Base-by-base conservation (phyloP, 768 basidiomycete species). In the Pulveroboletus frians region DNA sequence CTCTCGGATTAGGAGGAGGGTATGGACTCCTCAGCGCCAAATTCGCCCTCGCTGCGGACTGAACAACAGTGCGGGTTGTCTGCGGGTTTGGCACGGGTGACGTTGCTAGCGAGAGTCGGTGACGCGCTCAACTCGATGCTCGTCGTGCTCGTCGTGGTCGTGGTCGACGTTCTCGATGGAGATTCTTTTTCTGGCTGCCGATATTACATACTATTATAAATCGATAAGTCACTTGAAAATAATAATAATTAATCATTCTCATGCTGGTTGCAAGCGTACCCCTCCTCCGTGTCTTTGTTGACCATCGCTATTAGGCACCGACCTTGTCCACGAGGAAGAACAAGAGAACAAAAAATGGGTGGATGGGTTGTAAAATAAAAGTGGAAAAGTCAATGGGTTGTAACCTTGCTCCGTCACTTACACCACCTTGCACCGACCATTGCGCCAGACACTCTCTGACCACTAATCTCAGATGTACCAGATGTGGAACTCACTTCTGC, bases 311-410 rank as follows among this genome's bases (percentile, higher is more conserved):
- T 17, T 50, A 89, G 88, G 92, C 92, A 95, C 63, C 92, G 92
- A 2, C 81, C 88, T 9, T 95, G 92, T 53, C 78, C 80, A 83
- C 53, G 64, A 84, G 56, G 89, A 94, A 64, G 89, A 91, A 29
- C 75, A 80, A 63, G 76, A 80, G 55, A 92, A 88, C 66, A 75
- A 73, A 56, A 70, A 78, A 57, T 94, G 88, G 88, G 71, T 94
- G 23, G 74, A 81, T 26, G 4, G 81, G 81, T 5, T 94, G 92
- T 68, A 57, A 69, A 5, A 76, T 88, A 13, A 73, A 78, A 51
- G 84, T 92, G 10, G 85, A 89, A 69, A 89, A 90, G 69, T 78
- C 74, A 15, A 56, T 76, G 51, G 92, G 92, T 2, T 94, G 92
- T 69, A 94, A 94, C 66, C 92, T 30, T 40, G 10, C 9, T 17